Evolutionary conservation across 2,329 filamentous ascomycete genomes (phyloP), one percentile per base, ranked within the genome.

Genomic region (Fusarium protoensiforme): DNA sequence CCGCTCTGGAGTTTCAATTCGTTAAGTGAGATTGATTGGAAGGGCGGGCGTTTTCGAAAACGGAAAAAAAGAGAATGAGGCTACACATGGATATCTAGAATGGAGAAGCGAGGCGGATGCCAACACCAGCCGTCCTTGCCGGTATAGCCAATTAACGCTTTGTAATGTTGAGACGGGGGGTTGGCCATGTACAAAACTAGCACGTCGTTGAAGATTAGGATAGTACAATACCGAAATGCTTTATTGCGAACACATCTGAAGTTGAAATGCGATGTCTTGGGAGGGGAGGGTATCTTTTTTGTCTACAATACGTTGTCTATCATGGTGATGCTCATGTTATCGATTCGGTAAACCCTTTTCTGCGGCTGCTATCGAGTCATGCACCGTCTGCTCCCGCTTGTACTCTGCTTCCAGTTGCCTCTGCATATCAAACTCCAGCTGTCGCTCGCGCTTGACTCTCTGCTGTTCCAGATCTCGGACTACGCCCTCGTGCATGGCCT

Each of bases 401-500:
- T 98, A 98, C 82, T 99, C 94, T 78, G 92, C 90, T 84, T 98
- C 95, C 56, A 99, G 86, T 8, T 89, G 89, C 72, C 88, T 90
- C 81, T 99, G 96, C 89, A 97, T 91, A 74, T 98, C 95, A 79
- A 99, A 99, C 81, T 99, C 96, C 60, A 95, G 90, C 82, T 97
- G 94, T 67, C 96, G 92, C 82, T 99, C 96, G 75, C 90, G 89
- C 85, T 98, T 98, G 74, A 98, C 82, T 53, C 93, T 91, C 81
- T 98, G 95, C 80, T 97, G 94, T 80, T 98, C 96, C 87, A 98
- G 93, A 80, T 99, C 96, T 73, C 96, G 93, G 73, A 98, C 86
- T 46, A 99, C 96, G 51, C 96, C 96, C 75, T 93, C 90, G 80
- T 99, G 96, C 96, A 99, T 99, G 65, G 94, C 93, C 96, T 96